Conservation (phyloP, 2,329 filamentous ascomycete genomes). For the Exophiala spinifera region DNA sequence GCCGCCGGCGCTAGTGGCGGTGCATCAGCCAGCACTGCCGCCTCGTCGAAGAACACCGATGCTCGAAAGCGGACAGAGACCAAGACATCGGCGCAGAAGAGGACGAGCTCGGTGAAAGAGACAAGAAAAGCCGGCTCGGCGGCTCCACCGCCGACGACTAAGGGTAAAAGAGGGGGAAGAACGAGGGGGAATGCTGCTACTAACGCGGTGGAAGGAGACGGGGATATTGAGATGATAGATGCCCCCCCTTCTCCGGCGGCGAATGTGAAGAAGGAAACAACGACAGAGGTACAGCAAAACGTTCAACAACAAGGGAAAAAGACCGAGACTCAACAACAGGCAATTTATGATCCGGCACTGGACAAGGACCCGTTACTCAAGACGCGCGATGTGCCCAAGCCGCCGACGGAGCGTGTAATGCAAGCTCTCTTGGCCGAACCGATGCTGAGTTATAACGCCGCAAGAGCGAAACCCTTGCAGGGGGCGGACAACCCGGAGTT, state of each 20-base stretch:
- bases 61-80: not conserved
- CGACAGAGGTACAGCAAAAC: conserved; percentile 11
- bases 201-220: too few species aligned
- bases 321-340: conserved; percentile 28
- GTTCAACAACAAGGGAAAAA: conserved; percentile 26
- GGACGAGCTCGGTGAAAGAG: conserved; percentile 12
- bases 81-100: conserved; percentile 10
- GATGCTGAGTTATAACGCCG: conserved; percentile 46
- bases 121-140: too few species aligned
- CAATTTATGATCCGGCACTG: conserved; percentile 34
- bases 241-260: conserved; percentile 13
- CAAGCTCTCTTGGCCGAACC: conserved; percentile 45
- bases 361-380: conserved; percentile 26
- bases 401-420: conserved; percentile 47
- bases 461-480: conserved; percentile 38
- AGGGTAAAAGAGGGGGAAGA: too few species aligned
- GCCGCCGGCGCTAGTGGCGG: not conserved
- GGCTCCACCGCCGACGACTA: too few species aligned
- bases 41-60: not conserved
- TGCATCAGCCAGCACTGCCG: not conserved
- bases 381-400: conserved; percentile 42
- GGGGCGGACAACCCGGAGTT: not conserved
- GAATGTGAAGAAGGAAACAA: conserved; percentile 17
- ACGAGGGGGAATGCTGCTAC: too few species aligned
- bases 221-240: not conserved